A percentile compares a stretch with the other conserved stretches of the same genome.
These are phyloP conservation scores for Fusarium sp. DNA, from an alignment of 2,329 filamentous ascomycete genomes.

Conservation along the genomic window DNA sequence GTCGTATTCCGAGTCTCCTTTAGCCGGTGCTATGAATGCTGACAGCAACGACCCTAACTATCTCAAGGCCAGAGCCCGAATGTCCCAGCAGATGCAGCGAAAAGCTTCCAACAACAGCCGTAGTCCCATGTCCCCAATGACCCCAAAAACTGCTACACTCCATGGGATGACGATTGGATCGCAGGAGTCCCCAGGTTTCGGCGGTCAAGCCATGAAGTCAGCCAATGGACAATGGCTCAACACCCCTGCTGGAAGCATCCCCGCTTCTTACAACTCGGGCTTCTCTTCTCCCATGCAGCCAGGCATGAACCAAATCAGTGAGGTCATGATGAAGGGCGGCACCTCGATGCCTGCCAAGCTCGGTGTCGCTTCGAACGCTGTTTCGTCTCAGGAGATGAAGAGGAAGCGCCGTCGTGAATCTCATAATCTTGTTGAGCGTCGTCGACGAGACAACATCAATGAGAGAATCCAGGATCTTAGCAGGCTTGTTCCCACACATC, in stretches of 20 bases:
- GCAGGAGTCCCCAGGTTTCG: conserved; percentile 77
- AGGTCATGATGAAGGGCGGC: conserved; percentile 88
- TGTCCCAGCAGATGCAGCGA: conserved; percentile 73
- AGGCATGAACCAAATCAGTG: conserved; percentile 81
- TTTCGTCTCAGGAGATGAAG: conserved; percentile 93
- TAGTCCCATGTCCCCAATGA: conserved; percentile 73
- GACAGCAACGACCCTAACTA: conserved; percentile 65
- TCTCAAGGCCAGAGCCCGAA: conserved; percentile 68
- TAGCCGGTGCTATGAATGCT: conserved; percentile 61
- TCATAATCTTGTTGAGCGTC: conserved; percentile 95
- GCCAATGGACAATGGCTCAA: conserved; percentile 91
- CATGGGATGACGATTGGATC: conserved; percentile 75
- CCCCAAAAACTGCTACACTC: conserved; percentile 84
- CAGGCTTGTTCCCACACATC: conserved; percentile 89
- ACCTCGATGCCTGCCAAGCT: conserved; percentile 93
- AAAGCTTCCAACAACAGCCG: conserved; percentile 79
- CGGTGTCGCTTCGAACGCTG: conserved; percentile 60
- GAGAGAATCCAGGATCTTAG: conserved; percentile 97
- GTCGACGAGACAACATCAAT: conserved; percentile 97
- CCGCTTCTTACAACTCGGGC: conserved; percentile 88
- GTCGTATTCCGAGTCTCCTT: conserved; percentile 54
- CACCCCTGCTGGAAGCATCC: conserved; percentile 79
- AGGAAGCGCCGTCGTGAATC: conserved; percentile 90
- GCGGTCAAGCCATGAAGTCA: conserved; percentile 85
- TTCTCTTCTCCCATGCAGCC: conserved; percentile 84